phyloP scores from a whole-genome alignment of 345 rosid species.

The Melaleuca alternifolia region DNA sequence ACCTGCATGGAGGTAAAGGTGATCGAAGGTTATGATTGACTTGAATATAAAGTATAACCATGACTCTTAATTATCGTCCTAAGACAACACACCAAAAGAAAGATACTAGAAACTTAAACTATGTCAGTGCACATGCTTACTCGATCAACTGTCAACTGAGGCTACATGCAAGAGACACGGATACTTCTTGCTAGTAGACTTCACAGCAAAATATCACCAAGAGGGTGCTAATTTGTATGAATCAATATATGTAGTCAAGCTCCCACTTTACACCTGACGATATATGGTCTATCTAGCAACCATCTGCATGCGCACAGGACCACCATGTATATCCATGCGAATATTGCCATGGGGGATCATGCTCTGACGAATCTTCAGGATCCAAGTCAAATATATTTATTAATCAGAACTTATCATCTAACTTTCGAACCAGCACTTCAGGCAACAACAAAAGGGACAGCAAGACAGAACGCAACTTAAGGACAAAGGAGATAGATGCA shows the following conservation, averaged over 20 bases:
- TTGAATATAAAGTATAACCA: neutral
- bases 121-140: neutral
- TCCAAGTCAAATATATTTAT: neutral
- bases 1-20: slow-evolving; percentile 35
- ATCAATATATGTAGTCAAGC: neutral
- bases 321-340: neutral
- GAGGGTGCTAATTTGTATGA: neutral
- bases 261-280: neutral
- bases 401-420: neutral
- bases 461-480: neutral
- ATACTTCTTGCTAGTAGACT: neutral
- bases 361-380: neutral
- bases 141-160: neutral
- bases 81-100: neutral
- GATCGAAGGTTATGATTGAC: neutral
- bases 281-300: neutral
- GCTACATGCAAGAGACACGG: neutral
- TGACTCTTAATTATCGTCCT: neutral
- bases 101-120: neutral
- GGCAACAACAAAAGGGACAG: neutral
- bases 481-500: neutral
- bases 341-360: neutral
- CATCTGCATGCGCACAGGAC: neutral
- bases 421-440: neutral
- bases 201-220: neutral